Percentiles rank a stretch among this genome's conserved stretches.
These are phyloP conservation scores for Hyaloperonospora arabidopsidis DNA, from an alignment of 352 stramenopile genomes.

Conservation along the genomic window DNA sequence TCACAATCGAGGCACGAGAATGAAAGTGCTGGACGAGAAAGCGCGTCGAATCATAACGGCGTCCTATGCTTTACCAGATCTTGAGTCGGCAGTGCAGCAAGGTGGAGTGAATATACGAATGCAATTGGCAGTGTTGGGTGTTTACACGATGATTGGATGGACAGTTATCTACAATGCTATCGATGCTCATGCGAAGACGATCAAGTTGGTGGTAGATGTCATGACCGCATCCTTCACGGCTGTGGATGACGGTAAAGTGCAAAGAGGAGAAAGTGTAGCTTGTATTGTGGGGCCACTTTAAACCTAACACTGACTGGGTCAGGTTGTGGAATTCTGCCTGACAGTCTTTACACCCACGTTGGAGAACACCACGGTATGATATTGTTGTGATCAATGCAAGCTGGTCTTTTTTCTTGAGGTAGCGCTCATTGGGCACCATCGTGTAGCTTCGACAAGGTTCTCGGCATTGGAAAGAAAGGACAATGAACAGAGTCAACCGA, in stretches of 20 bases:
- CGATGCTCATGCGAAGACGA: slow-evolving; percentile 44
- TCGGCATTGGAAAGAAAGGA: background rate
- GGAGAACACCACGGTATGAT: slow-evolving; percentile 38
- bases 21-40: slow-evolving; percentile 28
- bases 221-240: slow-evolving; percentile 46
- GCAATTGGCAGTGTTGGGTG: background rate
- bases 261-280: background rate
- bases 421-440: background rate
- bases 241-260: slow-evolving; percentile 54
- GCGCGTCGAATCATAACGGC: slow-evolving; percentile 44
- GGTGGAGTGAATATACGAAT: slow-evolving; percentile 23
- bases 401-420: background rate
- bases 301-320: slow-evolving; percentile 2
- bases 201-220: slow-evolving; percentile 42
- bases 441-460: slow-evolving; percentile 34
- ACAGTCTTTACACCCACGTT: slow-evolving; percentile 42
- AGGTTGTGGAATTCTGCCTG: slow-evolving; percentile 57
- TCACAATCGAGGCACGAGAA: background rate
- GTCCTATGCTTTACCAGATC: slow-evolving; percentile 49
- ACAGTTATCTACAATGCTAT: slow-evolving; percentile 71
- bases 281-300: background rate
- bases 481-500: background rate
- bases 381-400: background rate
- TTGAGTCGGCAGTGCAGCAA: slow-evolving; percentile 59
- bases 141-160: background rate